These are phyloP conservation scores for Annulohypoxylon moriforme DNA, from an alignment of 495 filamentous ascomycete species.

Conservation along the genomic window DNA sequence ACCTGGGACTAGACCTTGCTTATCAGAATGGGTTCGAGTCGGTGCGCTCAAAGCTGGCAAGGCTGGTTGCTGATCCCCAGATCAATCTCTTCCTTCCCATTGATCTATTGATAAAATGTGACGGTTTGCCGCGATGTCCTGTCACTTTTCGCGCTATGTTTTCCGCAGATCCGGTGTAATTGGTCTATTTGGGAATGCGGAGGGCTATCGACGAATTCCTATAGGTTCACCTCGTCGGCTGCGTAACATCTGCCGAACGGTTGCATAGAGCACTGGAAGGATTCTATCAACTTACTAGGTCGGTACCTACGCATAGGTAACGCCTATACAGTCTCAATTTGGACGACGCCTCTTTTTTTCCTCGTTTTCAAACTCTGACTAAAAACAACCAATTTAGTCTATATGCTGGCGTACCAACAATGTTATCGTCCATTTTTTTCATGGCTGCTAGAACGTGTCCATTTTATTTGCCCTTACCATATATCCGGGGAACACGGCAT, in stretches of 20 bases:
- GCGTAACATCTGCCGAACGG: slow-evolving; percentile 29
- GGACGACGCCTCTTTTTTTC: not conserved
- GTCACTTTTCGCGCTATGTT: slow-evolving; percentile 18
- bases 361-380: slow-evolving; percentile 6
- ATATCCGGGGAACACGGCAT: slow-evolving; percentile 10
- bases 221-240: slow-evolving; percentile 20
- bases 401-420: not conserved
- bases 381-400: slow-evolving; percentile 20
- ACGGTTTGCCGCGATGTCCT: slow-evolving; percentile 9
- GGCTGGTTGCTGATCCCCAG: slow-evolving; percentile 38
- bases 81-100: slow-evolving; percentile 36
- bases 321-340: not conserved
- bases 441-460: not conserved
- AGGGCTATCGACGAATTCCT: slow-evolving; percentile 32
- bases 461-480: not conserved
- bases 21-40: slow-evolving; percentile 28
- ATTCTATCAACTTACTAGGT: not conserved
- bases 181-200: slow-evolving; percentile 37
- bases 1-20: slow-evolving; percentile 36
- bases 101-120: slow-evolving; percentile 41
- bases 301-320: slow-evolving; percentile 1
- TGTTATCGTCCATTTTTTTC: slow-evolving; percentile 1
- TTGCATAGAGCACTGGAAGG: slow-evolving; percentile 13
- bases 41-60: slow-evolving; percentile 14
- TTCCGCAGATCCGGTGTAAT: slow-evolving; percentile 19